phyloP scores from a whole-genome alignment of 305 asterid genomes.

The Fraxinus dipetala region DNA sequence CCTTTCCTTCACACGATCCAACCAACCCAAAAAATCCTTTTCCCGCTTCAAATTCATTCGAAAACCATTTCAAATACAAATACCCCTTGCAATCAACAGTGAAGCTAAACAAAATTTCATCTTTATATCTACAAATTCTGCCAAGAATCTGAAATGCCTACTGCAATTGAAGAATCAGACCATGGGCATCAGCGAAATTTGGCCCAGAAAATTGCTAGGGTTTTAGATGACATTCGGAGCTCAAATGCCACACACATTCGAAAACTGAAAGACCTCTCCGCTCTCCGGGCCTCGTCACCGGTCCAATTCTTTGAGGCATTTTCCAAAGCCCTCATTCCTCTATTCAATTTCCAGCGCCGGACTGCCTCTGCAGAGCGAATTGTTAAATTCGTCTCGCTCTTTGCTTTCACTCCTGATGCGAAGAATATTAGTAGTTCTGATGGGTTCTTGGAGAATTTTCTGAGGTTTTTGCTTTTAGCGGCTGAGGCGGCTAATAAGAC shows the following conservation, averaged over 20 bases:
- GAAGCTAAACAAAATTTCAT: not conserved
- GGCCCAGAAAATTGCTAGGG: constrained; percentile 40
- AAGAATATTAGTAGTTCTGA: constrained; percentile 34
- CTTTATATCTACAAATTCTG: not conserved
- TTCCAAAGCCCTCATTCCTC: constrained; percentile 50
- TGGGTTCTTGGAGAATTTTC: constrained; percentile 57
- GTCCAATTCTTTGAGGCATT: constrained; percentile 50
- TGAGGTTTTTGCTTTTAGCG: constrained; percentile 63
- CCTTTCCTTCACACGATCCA: not conserved
- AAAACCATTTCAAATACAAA: constrained; percentile 21
- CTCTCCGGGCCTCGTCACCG: constrained; percentile 46
- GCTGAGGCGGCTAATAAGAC: constrained; percentile 62
- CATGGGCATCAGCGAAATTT: constrained; percentile 23
- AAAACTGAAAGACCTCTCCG: constrained; percentile 67
- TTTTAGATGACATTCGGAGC: constrained; percentile 57
- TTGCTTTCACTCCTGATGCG: constrained; percentile 42
- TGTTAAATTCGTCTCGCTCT: constrained; percentile 55
- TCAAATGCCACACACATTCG: constrained; percentile 69
- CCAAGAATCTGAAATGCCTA: constrained; percentile 26
- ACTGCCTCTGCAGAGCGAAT: constrained; percentile 63
- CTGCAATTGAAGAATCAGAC: constrained; percentile 37
- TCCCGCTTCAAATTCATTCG: constrained; percentile 35
- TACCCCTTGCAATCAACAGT: not conserved
- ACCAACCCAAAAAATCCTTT: not conserved
- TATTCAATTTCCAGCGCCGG: constrained; percentile 64